Percentiles rank a stretch among this genome's conserved stretches.
Conservation (phyloP, 2,329 filamentous ascomycete species). For the Lizonia empirigonia region DNA sequence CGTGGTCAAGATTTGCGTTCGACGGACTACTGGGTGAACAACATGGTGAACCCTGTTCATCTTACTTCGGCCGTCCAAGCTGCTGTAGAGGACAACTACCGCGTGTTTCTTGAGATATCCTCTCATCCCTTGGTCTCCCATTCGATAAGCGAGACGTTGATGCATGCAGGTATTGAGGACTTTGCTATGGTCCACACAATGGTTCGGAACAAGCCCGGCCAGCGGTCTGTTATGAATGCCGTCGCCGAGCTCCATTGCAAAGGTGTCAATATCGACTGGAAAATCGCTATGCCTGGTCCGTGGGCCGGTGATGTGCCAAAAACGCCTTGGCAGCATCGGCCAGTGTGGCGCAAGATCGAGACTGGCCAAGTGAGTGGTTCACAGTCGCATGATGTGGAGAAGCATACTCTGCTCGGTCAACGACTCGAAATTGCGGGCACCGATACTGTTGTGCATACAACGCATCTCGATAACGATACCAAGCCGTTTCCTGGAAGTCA, state of each 20-base stretch:
- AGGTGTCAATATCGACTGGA: slow-evolving; percentile 35
- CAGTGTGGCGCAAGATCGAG: slow-evolving; percentile 23
- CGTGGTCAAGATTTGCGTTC: slow-evolving; percentile 29
- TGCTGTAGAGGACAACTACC: slow-evolving; percentile 46
- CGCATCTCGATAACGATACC: slow-evolving; percentile 35
- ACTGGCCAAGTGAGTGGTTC: slow-evolving; percentile 4
- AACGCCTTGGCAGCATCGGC: slow-evolving; percentile 33
- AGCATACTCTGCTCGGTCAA: slow-evolving; percentile 46
- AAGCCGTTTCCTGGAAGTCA: slow-evolving; percentile 51
- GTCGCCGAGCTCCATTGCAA: slow-evolving; percentile 38
- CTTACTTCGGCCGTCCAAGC: slow-evolving; percentile 44
- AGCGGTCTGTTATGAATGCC: slow-evolving; percentile 34
- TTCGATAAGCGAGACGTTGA: slow-evolving; percentile 49
- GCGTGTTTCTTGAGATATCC: slow-evolving; percentile 51
- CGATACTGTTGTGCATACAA: slow-evolving; percentile 39
- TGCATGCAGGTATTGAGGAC: slow-evolving; percentile 39
- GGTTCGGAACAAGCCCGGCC: slow-evolving; percentile 31
- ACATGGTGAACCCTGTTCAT: slow-evolving; percentile 48
- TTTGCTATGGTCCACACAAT: slow-evolving; percentile 40
- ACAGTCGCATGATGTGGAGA: slow-evolving; percentile 36
- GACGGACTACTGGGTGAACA: slow-evolving; percentile 46
- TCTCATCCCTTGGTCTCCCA: slow-evolving; percentile 51
- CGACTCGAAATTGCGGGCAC: slow-evolving; percentile 36
- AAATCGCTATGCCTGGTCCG: slow-evolving; percentile 6
- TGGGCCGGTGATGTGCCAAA: slow-evolving; percentile 23